Percentiles rank a stretch among this genome's conserved stretches.
Conservation (phyloP, 129 eudicot species). For the Gnaphalium uliginosum region DNA sequence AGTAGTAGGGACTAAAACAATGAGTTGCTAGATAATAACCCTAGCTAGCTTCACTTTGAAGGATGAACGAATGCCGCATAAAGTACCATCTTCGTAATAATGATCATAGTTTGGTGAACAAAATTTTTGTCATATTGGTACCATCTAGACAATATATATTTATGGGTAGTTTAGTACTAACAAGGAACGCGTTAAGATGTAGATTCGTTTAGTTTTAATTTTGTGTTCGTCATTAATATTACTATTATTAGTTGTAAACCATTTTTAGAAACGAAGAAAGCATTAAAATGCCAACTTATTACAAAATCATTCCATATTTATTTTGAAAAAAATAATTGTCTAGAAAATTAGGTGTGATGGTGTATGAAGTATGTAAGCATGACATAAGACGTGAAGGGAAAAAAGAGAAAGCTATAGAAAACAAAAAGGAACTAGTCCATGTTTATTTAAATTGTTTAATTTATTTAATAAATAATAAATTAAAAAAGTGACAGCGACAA, state of each 20-base stretch:
- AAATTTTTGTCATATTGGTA: conserved; percentile 30
- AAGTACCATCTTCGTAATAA: conserved; percentile 40
- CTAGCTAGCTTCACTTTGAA: conserved; percentile 43
- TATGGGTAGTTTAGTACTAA: not conserved
- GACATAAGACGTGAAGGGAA: conserved; percentile 14
- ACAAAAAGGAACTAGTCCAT: conserved; percentile 30
- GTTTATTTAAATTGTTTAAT: conserved; percentile 11
- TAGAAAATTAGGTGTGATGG: conserved; percentile 7
- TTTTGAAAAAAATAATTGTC: not conserved
- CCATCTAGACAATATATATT: conserved; percentile 6
- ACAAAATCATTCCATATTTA: no score
- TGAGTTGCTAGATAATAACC: conserved; percentile 34
- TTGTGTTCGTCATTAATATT: no score
- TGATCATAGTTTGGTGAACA: conserved; percentile 37
- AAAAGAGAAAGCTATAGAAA: conserved; percentile 5
- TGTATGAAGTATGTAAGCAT: conserved; percentile 31
- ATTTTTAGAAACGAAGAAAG: no score
- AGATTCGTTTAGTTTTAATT: no score
- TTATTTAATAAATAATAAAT: conserved; percentile 24
- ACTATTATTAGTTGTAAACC: no score
- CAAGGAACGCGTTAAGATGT: not conserved
- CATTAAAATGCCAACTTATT: no score
- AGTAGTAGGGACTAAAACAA: conserved; percentile 30
- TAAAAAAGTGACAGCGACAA: conserved; percentile 34
- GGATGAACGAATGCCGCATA: conserved; percentile 37